Conservation (phyloP, 2,329 filamentous ascomycete genomes). For the Talaromyces islandicus region DNA sequence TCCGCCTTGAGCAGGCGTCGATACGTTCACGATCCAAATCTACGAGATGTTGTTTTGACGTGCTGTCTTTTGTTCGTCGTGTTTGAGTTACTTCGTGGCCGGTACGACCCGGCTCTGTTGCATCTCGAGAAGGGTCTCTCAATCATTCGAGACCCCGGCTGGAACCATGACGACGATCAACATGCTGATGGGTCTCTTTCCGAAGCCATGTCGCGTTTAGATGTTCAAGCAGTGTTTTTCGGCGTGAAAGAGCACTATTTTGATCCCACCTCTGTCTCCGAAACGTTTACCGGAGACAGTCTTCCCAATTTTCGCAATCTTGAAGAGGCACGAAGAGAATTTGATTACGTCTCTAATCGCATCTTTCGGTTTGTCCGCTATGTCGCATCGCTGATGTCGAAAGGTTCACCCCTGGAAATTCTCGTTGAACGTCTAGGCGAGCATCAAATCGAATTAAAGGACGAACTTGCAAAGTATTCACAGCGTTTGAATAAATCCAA, state of each 20-base stretch:
- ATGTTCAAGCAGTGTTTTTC: slow-evolving; percentile 12
- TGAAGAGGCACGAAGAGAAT: background rate
- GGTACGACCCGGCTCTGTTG: slow-evolving; percentile 14
- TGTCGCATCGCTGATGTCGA: background rate
- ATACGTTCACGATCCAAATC: slow-evolving; percentile 11
- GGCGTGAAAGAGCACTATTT: background rate
- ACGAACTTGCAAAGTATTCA: background rate
- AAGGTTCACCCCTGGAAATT: background rate
- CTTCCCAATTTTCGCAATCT: slow-evolving; percentile 1
- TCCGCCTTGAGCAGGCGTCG: slow-evolving; percentile 13
- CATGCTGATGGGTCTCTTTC: slow-evolving; percentile 5
- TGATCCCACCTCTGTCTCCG: background rate
- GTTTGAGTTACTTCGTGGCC: slow-evolving; percentile 19
- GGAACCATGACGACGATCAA: background rate
- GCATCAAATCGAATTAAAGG: background rate
- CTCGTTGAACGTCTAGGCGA: background rate
- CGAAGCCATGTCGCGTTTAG: slow-evolving; percentile 10
- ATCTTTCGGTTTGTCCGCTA: background rate
- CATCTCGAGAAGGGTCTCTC: slow-evolving; percentile 19
- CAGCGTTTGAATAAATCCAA: background rate
- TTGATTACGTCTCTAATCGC: background rate
- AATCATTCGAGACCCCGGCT: slow-evolving; percentile 12
- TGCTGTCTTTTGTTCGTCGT: slow-evolving; percentile 20
- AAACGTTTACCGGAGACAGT: background rate
- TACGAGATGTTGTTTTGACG: slow-evolving; percentile 16